phyloP scores from a whole-genome alignment of 192 early-diverging fungal species.

The Allomyces macrogynus region DNA sequence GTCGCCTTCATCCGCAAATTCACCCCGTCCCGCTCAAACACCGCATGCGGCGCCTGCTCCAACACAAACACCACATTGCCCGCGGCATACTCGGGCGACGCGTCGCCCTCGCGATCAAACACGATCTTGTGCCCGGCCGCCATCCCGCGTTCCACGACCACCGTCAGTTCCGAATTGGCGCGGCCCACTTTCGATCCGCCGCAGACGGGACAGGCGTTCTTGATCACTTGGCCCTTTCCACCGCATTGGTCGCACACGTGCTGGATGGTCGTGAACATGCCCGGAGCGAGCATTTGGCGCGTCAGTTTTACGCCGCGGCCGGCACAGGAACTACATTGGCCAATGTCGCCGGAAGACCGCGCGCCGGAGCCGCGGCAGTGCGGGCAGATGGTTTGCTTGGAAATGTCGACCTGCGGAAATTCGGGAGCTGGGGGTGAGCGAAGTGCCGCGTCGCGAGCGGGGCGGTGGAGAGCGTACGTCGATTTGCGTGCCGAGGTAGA shows the following conservation, averaged over 20 bases:
- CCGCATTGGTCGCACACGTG: slow-evolving; percentile 73
- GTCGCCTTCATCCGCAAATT: slow-evolving; percentile 53
- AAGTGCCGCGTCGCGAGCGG: too few relatives aligned
- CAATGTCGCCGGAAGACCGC: slow-evolving; percentile 57
- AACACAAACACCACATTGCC: slow-evolving; percentile 74
- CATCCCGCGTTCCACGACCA: slow-evolving; percentile 71
- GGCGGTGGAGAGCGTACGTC: slow-evolving; percentile 17
- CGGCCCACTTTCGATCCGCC: slow-evolving; percentile 67
- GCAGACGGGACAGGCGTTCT: slow-evolving; percentile 60
- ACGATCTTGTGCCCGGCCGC: slow-evolving; percentile 41
- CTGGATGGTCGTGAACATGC: slow-evolving; percentile 89
- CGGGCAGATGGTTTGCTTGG: slow-evolving; percentile 82
- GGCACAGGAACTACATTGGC: slow-evolving; percentile 54
- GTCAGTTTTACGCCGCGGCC: slow-evolving; percentile 64
- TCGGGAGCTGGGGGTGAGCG: too few relatives aligned
- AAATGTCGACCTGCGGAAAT: slow-evolving; percentile 42
- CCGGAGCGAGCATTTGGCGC: slow-evolving; percentile 72
- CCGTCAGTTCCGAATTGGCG: slow-evolving; percentile 53
- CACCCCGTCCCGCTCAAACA: slow-evolving; percentile 54
- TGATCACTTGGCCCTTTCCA: slow-evolving; percentile 74
- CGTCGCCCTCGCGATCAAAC: slow-evolving; percentile 79
- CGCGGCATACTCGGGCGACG: slow-evolving; percentile 68
- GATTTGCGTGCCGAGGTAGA: slow-evolving; percentile 62
- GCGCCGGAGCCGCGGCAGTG: slow-evolving; percentile 87
- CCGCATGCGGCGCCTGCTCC: slow-evolving; percentile 39